These are phyloP conservation scores for Schizosaccharomyces lindneri DNA, from an alignment of 805 yeast species.

Conservation along the genomic window DNA sequence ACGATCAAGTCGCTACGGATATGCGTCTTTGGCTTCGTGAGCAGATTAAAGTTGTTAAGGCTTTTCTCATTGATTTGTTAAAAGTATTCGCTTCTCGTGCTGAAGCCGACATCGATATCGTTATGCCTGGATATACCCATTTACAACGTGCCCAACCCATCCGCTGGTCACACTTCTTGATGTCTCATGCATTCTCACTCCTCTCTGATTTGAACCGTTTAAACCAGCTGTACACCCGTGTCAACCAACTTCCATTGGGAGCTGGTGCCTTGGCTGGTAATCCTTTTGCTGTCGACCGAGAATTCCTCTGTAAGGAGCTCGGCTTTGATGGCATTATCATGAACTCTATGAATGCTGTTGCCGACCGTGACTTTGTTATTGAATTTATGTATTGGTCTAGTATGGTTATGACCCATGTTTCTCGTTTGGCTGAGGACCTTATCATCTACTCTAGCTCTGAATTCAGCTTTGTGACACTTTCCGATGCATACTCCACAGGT, in stretches of 20 bases:
- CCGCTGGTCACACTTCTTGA: constrained; percentile 95
- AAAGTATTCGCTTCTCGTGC: constrained; percentile 50
- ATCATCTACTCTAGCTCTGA: constrained; percentile 93
- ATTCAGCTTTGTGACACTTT: constrained; percentile 76
- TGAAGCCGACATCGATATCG: constrained; percentile 57
- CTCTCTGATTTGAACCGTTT: constrained; percentile 74
- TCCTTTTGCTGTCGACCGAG: constrained; percentile 96
- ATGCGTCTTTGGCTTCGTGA: constrained; percentile 86
- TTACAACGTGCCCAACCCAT: constrained; percentile 88
- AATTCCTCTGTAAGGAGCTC: constrained; percentile 52
- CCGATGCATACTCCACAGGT: constrained; percentile 97
- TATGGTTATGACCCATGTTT: constrained; percentile 81
- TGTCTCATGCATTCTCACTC: constrained; percentile 83
- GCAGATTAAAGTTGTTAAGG: constrained; percentile 32
- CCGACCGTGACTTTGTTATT: constrained; percentile 91
- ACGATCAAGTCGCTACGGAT: constrained; percentile 98
- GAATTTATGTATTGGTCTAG: constrained; percentile 92
- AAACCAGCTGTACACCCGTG: constrained; percentile 52
- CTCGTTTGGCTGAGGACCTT: constrained; percentile 82
- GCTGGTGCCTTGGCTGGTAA: constrained; percentile 98
- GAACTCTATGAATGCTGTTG: constrained; percentile 85
- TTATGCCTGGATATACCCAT: constrained; percentile 99
- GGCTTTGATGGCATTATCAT: constrained; percentile 78
- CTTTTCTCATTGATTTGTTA: constrained; percentile 22
- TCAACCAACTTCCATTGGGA: constrained; percentile 79